A percentile compares a stretch with the other conserved stretches of the same genome.
These are phyloP conservation scores for Suillus cothurnatus DNA, from an alignment of 768 basidiomycete species.

Conservation along the genomic window DNA sequence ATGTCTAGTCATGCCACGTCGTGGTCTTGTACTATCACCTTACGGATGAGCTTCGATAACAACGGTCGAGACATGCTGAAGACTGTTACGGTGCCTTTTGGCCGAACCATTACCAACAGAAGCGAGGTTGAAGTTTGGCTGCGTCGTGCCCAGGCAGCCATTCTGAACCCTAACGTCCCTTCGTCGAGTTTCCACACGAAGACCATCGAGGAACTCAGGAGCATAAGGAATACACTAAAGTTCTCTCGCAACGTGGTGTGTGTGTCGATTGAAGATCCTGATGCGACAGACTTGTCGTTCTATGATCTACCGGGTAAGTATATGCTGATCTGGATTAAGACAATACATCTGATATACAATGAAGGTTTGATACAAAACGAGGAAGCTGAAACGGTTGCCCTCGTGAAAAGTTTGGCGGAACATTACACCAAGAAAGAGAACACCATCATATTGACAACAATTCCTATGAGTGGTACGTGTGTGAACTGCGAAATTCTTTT, in stretches of 20 bases:
- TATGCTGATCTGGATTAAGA: not conserved
- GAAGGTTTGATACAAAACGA: constrained; percentile 54
- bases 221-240: constrained; percentile 16
- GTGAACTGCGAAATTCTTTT: not conserved
- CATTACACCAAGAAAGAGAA: constrained; percentile 49
- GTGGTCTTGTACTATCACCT: constrained; percentile 43
- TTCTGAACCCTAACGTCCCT: constrained; percentile 47
- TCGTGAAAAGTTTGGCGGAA: constrained; percentile 53
- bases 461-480: constrained; percentile 53
- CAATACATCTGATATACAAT: not conserved
- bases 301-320: constrained; percentile 41
- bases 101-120: constrained; percentile 41
- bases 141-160: constrained; percentile 60
- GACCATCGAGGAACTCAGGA: constrained; percentile 11
- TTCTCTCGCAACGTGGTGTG: constrained; percentile 48
- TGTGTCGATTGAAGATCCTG: constrained; percentile 41
- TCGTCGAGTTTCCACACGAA: constrained; percentile 24
- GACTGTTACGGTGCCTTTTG: constrained; percentile 42
- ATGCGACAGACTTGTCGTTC: constrained; percentile 41
- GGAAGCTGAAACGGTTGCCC: constrained; percentile 41
- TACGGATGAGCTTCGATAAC: constrained; percentile 43
- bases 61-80: constrained; percentile 26
- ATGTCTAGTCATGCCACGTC: constrained; percentile 24
- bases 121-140: constrained; percentile 51
- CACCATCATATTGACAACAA: constrained; percentile 53